A percentile compares a stretch with the other conserved stretches of the same genome.
Conservation (phyloP, 441 rosid species). For the Breynia disticha region DNA sequence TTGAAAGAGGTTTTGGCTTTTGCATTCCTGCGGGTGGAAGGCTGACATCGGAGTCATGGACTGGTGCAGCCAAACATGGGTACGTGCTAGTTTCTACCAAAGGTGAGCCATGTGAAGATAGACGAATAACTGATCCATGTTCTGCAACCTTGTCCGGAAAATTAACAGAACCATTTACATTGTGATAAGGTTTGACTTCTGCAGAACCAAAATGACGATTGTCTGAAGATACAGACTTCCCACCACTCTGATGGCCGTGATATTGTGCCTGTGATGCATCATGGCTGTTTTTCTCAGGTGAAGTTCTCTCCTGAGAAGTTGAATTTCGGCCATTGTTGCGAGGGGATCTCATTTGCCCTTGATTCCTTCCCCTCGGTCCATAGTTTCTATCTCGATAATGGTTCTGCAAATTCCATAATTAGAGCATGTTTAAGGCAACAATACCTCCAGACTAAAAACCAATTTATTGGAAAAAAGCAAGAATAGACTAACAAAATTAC, state of each 20-base stretch:
- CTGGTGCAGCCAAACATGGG: constrained; percentile 11
- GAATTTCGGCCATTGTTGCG: constrained; percentile 37
- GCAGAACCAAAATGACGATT: constrained; percentile 27
- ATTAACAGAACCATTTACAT: constrained; percentile 35
- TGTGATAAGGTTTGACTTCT: constrained; percentile 21
- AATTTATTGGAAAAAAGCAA: background rate
- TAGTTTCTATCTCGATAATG: constrained; percentile 53
- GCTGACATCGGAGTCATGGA: constrained; percentile 20
- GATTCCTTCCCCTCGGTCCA: constrained; percentile 39
- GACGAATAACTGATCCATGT: constrained; percentile 29
- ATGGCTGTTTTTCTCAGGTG: constrained; percentile 34
- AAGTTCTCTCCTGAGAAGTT: constrained; percentile 28
- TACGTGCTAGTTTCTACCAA: constrained; percentile 23
- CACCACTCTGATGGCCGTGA: constrained; percentile 22
- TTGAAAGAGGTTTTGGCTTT: constrained; percentile 23
- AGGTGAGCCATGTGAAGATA: constrained; percentile 12
- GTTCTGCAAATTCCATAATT: constrained; percentile 42
- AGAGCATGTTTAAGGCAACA: constrained; percentile 15
- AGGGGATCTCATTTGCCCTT: constrained; percentile 43
- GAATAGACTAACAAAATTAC: background rate
- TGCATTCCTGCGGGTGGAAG: constrained; percentile 20
- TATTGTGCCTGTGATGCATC: constrained; percentile 27
- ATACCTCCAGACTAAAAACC: constrained; percentile 11
- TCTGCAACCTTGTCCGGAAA: constrained; percentile 32
- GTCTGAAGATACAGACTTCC: constrained; percentile 33